A percentile compares a stretch with the other conserved stretches of the same genome.
These are phyloP conservation scores for Heritiera fomes DNA, from an alignment of 345 rosid species.

Conservation along the genomic window DNA sequence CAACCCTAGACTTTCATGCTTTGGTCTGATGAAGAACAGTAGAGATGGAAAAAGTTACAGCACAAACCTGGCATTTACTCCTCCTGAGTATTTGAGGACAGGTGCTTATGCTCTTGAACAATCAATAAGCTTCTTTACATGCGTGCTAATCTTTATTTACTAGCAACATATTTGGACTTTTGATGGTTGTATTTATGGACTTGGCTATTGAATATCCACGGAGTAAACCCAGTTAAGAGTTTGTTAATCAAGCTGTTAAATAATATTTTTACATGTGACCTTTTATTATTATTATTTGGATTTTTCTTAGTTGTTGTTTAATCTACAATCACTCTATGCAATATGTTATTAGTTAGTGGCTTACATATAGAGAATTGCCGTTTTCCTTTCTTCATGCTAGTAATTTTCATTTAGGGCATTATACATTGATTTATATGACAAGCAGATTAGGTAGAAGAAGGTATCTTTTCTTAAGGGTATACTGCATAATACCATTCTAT, in stretches of 20 bases:
- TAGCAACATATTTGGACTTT: background rate
- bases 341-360: background rate
- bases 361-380: background rate
- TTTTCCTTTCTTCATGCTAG: background rate
- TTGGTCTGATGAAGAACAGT: conserved; percentile 96
- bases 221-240: background rate
- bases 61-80: conserved; percentile 92
- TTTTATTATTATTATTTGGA: background rate
- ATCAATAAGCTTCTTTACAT: background rate
- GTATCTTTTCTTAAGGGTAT: background rate
- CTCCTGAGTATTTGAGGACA: conserved; percentile 94
- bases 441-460: conserved; percentile 3
- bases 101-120: conserved; percentile 41
- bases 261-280: background rate
- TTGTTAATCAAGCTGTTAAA: background rate
- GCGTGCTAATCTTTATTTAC: background rate
- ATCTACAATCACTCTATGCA: background rate
- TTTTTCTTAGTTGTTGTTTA: background rate
- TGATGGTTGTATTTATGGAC: conserved; percentile 4
- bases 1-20: conserved; percentile 86
- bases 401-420: background rate
- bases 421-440: background rate
- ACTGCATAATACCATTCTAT: background rate
- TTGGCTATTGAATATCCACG: conserved; percentile 13
- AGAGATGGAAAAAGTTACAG: conserved; percentile 96